These are phyloP conservation scores for Durusdinium trenchii DNA, from an alignment of 73 alveolate species.

Conservation along the genomic window DNA sequence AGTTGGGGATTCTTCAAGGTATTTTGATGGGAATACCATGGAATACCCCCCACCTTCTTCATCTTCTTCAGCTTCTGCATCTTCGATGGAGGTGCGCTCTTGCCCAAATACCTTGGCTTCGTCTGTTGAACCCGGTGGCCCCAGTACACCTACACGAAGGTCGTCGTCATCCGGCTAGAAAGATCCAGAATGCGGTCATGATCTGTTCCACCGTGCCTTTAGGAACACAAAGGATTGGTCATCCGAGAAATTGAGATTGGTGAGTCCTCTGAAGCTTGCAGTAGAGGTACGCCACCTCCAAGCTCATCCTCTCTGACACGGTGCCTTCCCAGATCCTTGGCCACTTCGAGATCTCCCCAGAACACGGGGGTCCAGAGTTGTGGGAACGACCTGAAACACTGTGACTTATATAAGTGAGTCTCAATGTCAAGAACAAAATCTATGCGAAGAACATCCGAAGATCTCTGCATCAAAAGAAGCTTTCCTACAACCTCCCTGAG, in stretches of 20 bases:
- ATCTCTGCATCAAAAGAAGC: too few species aligned
- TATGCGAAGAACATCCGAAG: too few species aligned
- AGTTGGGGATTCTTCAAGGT: too few species aligned
- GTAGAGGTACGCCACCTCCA: slow-evolving; percentile 23
- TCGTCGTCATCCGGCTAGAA: neutral
- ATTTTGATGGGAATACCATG: too few species aligned
- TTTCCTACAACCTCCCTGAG: too few species aligned
- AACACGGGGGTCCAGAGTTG: too few species aligned
- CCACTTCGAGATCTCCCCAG: too few species aligned
- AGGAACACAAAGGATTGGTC: neutral
- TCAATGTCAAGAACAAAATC: too few species aligned
- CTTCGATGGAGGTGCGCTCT: neutral
- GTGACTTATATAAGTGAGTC: too few species aligned
- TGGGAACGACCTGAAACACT: too few species aligned
- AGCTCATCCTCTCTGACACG: slow-evolving; percentile 25
- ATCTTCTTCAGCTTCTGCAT: neutral
- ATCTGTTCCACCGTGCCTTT: neutral
- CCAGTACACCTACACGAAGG: neutral
- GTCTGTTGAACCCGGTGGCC: neutral
- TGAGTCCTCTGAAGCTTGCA: neutral
- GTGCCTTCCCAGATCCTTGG: slow-evolving; percentile 29
- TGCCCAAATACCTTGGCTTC: neutral
- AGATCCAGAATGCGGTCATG: neutral
- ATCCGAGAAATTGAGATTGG: neutral
- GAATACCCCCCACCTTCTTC: slow-evolving; percentile 14